phyloP scores from a whole-genome alignment of 2,329 filamentous ascomycete species.

The Neopestalotiopsis rosae region DNA sequence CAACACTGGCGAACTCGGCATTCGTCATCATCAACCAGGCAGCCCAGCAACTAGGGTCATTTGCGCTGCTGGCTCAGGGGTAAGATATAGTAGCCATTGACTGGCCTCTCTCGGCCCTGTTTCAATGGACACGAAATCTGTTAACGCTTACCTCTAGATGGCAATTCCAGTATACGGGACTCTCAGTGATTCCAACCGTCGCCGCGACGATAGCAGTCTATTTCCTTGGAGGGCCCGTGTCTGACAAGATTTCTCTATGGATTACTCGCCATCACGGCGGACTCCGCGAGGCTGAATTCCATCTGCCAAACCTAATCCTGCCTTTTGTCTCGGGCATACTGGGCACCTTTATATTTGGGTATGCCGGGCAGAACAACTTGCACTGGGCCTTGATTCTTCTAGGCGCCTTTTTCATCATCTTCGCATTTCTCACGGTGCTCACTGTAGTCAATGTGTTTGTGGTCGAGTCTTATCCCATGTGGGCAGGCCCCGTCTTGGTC shows the following conservation, averaged over 20 bases:
- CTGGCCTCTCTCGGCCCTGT: not conserved
- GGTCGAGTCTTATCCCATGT: slow-evolving; percentile 32
- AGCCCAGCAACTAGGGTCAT: slow-evolving; percentile 19
- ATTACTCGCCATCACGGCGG: slow-evolving; percentile 28
- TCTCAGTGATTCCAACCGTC: slow-evolving; percentile 24
- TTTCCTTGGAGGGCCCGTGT: slow-evolving; percentile 38
- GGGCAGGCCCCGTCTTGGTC: slow-evolving; percentile 31
- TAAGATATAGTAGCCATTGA: slow-evolving; percentile 1
- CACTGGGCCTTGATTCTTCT: slow-evolving; percentile 27
- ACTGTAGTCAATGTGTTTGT: slow-evolving; percentile 31
- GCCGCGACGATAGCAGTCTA: slow-evolving; percentile 24
- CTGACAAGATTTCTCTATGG: slow-evolving; percentile 35
- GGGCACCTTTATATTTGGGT: slow-evolving; percentile 31
- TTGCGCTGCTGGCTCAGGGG: slow-evolving; percentile 22
- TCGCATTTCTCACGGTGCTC: slow-evolving; percentile 27
- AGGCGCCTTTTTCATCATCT: slow-evolving; percentile 29
- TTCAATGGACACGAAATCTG: not conserved
- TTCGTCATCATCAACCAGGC: slow-evolving; percentile 24
- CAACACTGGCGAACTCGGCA: slow-evolving; percentile 28
- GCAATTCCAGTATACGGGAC: slow-evolving; percentile 23
- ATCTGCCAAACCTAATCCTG: slow-evolving; percentile 31
- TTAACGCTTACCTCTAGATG: slow-evolving; percentile 17
- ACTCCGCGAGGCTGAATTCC: slow-evolving; percentile 32
- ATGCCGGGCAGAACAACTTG: slow-evolving; percentile 28
- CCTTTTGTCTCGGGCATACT: slow-evolving; percentile 28